Conservation (phyloP, 306 rosid genomes). For the Rosa persica region DNA sequence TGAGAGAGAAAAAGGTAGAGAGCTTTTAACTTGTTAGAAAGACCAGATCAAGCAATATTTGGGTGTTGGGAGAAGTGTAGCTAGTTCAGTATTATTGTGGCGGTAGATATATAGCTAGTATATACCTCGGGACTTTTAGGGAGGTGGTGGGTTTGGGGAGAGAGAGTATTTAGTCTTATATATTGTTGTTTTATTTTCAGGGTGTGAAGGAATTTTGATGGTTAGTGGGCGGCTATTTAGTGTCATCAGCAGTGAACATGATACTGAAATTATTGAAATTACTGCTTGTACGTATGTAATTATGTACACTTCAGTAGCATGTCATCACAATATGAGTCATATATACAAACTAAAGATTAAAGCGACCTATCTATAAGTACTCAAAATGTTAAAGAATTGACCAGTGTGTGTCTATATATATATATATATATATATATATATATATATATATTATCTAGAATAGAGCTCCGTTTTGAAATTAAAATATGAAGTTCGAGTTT, state of each 20-base stretch:
- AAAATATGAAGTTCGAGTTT: no score
- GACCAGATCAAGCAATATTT: not conserved
- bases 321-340: not conserved
- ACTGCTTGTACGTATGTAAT: not conserved
- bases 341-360: not conserved
- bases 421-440: no score
- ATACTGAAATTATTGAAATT: not conserved
- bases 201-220: not conserved
- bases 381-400: no score
- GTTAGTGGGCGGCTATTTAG: not conserved
- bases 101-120: not conserved
- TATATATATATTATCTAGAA: no score
- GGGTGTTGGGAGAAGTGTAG: not conserved
- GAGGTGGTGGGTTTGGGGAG: not conserved
- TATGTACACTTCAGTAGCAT: not conserved
- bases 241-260: not conserved
- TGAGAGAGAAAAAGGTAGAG: not conserved
- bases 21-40: not conserved
- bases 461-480: no score
- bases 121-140: not conserved
- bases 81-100: not conserved
- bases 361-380: not conserved
- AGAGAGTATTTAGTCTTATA: not conserved
- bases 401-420: no score
- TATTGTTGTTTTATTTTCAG: no score